Evolutionary conservation across 2,329 filamentous ascomycete species (phyloP).

Genomic region (Exophiala oligosperma): DNA sequence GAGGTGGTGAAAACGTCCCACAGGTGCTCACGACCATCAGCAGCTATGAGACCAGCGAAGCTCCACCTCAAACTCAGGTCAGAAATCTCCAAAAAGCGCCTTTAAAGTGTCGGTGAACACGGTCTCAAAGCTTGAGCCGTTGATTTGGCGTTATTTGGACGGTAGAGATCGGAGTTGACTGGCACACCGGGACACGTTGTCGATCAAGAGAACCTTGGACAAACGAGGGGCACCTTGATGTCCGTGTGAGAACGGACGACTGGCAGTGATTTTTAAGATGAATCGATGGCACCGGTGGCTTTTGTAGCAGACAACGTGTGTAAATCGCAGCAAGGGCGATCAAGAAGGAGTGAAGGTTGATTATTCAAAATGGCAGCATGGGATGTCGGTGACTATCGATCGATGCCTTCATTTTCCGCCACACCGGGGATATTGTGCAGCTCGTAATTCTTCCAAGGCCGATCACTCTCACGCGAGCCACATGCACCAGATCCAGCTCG

Average conservation of each 20-base stretch:
- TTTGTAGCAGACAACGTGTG: neutral
- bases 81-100: neutral
- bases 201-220: slow-evolving; percentile 1
- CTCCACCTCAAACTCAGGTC: slow-evolving; percentile 4
- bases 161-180: neutral
- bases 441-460: neutral
- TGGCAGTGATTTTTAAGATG: neutral
- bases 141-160: neutral
- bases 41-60: slow-evolving; percentile 7
- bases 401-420: slow-evolving; percentile 17
- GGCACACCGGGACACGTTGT: neutral
- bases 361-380: slow-evolving; percentile 13
- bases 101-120: neutral
- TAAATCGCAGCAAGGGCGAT: slow-evolving; percentile 14
- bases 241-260: slow-evolving; percentile 1
- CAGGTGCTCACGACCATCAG: slow-evolving; percentile 9
- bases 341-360: slow-evolving; percentile 15
- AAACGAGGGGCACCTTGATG: slow-evolving; percentile 14
- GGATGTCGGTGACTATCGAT: slow-evolving; percentile 8
- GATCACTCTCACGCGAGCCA: slow-evolving; percentile 8
- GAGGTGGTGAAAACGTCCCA: slow-evolving; percentile 22
- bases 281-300: slow-evolving; percentile 2
- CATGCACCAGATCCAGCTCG: neutral
- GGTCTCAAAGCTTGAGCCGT: neutral
- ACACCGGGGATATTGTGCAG: slow-evolving; percentile 7